A percentile compares a stretch with the other conserved stretches of the same genome.
Conservation (phyloP, 768 basidiomycete genomes). For the Clitopilus hobsonii region DNA sequence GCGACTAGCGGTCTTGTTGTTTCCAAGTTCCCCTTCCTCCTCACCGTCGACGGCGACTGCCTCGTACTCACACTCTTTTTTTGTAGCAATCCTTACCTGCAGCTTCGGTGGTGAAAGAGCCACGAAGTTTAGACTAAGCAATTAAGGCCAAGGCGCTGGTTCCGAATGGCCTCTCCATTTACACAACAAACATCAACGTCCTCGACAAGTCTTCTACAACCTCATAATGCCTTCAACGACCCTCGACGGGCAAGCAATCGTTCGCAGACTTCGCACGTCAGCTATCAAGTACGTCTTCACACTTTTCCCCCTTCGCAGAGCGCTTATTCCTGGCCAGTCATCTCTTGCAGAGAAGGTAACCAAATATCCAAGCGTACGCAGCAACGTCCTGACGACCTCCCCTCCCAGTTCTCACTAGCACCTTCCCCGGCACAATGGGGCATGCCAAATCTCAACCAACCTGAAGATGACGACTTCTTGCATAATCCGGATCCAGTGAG, state of each 20-base stretch:
- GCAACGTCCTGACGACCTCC: not conserved
- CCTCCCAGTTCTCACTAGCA: constrained; percentile 30
- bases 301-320: not conserved
- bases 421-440: constrained; percentile 48
- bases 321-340: constrained; percentile 11
- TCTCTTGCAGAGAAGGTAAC: constrained; percentile 27
- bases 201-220: constrained; percentile 14
- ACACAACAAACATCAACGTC: constrained; percentile 15
- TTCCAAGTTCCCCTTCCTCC: not conserved
- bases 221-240: constrained; percentile 1
- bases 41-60: constrained; percentile 1
- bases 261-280: not conserved
- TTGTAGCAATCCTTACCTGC: constrained; percentile 2
- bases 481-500: constrained; percentile 60
- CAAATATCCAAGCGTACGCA: not conserved
- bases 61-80: not conserved
- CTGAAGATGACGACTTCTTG: constrained; percentile 61
- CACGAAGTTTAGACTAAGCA: not conserved
- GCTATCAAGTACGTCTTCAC: constrained; percentile 11
- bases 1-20: not conserved
- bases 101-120: not conserved
- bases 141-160: not conserved
- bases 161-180: constrained; percentile 15
- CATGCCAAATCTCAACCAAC: constrained; percentile 31
- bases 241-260: constrained; percentile 3